phyloP scores from a whole-genome alignment of 306 rosid genomes.

The Vigna mungo region DNA sequence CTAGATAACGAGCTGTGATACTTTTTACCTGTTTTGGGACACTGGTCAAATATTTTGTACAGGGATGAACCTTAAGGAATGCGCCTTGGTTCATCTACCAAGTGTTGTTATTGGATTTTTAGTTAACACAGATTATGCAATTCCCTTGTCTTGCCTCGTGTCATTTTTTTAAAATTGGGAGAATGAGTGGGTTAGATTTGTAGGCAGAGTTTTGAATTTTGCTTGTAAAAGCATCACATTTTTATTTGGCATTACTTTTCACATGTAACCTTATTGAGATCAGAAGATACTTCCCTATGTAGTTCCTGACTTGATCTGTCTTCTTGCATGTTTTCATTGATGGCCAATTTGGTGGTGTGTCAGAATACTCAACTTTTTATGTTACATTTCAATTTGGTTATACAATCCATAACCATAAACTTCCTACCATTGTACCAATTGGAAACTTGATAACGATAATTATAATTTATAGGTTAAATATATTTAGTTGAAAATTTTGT shows the following conservation, averaged over 20 bases:
- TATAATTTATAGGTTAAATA: not conserved
- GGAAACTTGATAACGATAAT: not conserved
- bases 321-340: conserved; percentile 22
- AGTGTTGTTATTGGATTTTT: conserved; percentile 32
- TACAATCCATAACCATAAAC: not conserved
- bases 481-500: too few relatives aligned
- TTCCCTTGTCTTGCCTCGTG: conserved; percentile 15
- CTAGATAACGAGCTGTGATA: conserved; percentile 29
- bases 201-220: conserved; percentile 30
- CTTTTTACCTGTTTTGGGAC: conserved; percentile 33
- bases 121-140: conserved; percentile 41
- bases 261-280: conserved; percentile 39
- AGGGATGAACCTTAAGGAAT: conserved; percentile 38
- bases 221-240: conserved; percentile 32
- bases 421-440: not conserved
- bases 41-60: conserved; percentile 37
- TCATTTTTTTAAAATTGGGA: conserved; percentile 22
- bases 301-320: conserved; percentile 21
- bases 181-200: conserved; percentile 10
- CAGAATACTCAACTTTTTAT: conserved; percentile 14
- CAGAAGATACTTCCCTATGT: conserved; percentile 29
- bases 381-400: conserved; percentile 10
- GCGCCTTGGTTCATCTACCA: conserved; percentile 37
- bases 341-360: conserved; percentile 27
- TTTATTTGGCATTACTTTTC: conserved; percentile 27